Conservation (phyloP, 805 yeast genomes). For the Phaffomyces thermotolerans region DNA sequence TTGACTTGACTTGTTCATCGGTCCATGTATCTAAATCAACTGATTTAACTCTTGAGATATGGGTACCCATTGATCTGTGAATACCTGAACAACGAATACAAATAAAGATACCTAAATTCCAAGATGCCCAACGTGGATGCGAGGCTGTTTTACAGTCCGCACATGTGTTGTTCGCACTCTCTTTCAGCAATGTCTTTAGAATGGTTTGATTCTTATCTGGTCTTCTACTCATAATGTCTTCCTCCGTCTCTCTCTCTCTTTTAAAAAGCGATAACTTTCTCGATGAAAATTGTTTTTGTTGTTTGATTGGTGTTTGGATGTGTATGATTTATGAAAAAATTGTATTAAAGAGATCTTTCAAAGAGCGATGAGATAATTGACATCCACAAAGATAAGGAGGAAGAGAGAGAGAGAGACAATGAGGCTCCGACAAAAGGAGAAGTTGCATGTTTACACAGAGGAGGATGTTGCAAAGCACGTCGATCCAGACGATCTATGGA, state of each 20-base stretch:
- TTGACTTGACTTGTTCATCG: constrained; percentile 76
- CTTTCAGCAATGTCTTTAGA: constrained; percentile 66
- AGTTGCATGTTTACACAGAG: constrained; percentile 4
- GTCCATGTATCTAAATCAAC: constrained; percentile 97
- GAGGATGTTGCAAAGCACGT: constrained; percentile 16
- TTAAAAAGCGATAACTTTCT: background rate
- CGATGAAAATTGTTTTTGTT: background rate
- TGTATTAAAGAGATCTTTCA: no score
- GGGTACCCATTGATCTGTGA: constrained; percentile 93
- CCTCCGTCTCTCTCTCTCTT: no score
- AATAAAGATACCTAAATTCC: constrained; percentile 89
- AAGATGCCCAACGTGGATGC: constrained; percentile 97
- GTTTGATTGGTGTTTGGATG: no score
- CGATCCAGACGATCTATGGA: constrained; percentile 55
- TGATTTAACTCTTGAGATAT: constrained; percentile 85
- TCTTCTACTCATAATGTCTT: constrained; percentile 11
- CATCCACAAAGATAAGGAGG: background rate
- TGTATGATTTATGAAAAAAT: no score
- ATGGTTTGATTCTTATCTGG: constrained; percentile 34
- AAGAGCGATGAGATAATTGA: no score
- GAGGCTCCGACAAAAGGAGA: background rate
- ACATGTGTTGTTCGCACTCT: constrained; percentile 69
- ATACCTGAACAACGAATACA: constrained; percentile 96
- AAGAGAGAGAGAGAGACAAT: background rate
- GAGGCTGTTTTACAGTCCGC: constrained; percentile 87